Evolutionary conservation across 805 yeast species (phyloP), one percentile per base, ranked within the genome.

Genomic region (Sugiyamaella smithiae): DNA sequence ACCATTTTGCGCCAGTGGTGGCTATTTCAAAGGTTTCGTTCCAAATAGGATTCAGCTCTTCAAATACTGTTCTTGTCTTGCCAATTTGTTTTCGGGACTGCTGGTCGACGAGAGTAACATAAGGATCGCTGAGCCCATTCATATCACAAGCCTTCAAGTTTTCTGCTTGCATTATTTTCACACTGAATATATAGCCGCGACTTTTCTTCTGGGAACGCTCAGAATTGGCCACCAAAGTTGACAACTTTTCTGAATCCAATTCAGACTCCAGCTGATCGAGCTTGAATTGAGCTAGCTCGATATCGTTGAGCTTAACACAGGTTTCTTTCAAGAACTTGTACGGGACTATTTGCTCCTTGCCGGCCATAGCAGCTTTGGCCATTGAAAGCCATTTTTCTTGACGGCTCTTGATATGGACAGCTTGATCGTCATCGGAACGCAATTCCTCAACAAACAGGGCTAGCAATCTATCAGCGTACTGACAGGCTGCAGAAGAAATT

Each of bases 1-100:
- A 55, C 23, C 78, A 71, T 31, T 74, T 67, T 1, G 76, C 61
- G 1, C 74, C 65, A 19, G 71, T 66, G 0, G 75, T 72, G 0
- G 67, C 65, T 2, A 72, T 59, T 63, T 88, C 96, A 62, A 88
- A 87, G 49, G 85, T 86, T 68, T 90, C 96, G 58, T 87, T 86
- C 95, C 95, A 91, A 12, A 76, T 78, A 0, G 97, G 97, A 57
- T 81, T 80, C 28, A 76, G 67, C 3, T 82, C 78, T 46, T 78
- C 78, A 25, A 73, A 70, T 3, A 85, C 70, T 0, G 82, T 76
- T 56, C 86, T 72, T 0, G 98, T 90, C 52, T 78, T 81, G 2
- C 85, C 90, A 28, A 86, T 68, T 24, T 80, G 80, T 45, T 69
- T 72, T 32, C 78, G 71, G 1, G 73, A 72, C 32, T 65, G 66